A percentile compares a stretch with the other conserved stretches of the same genome.
Conservation (phyloP, 202 grass and related monocot genomes). For the Miscanthus sacchariflorus region DNA sequence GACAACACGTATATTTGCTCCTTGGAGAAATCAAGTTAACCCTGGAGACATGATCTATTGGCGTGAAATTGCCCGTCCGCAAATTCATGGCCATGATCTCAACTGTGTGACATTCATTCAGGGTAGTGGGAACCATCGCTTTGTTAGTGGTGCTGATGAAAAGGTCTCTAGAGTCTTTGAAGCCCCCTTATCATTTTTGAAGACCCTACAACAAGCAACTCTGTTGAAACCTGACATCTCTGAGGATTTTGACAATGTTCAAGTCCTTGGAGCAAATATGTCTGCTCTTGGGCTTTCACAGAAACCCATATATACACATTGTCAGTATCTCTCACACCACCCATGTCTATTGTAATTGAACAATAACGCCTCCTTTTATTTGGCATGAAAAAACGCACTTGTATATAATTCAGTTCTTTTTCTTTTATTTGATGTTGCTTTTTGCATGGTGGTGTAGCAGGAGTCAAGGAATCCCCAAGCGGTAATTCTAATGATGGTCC, state of each 20-base stretch:
- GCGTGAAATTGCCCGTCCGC: conserved; percentile 86
- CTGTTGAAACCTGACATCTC: conserved; percentile 62
- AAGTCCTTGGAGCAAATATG: conserved; percentile 97
- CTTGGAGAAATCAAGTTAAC: conserved; percentile 74
- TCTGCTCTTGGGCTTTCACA: conserved; percentile 97
- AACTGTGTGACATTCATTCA: conserved; percentile 83
- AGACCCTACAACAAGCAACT: conserved; percentile 77
- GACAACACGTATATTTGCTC: conserved; percentile 86
- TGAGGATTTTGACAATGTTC: conserved; percentile 69
- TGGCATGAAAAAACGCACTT: conserved; percentile 28
- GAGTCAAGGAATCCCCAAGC: conserved; percentile 54
- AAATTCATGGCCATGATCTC: conserved; percentile 97
- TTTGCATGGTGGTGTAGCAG: conserved; percentile 53
- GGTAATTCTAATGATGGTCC: conserved; percentile 56
- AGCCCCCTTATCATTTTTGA: conserved; percentile 93
- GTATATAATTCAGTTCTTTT: not conserved
- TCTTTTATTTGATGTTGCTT: conserved; percentile 29
- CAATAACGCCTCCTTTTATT: conserved; percentile 25
- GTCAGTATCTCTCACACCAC: conserved; percentile 49
- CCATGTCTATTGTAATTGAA: not conserved
- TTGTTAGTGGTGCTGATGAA: conserved; percentile 97
- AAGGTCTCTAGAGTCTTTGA: conserved; percentile 97
- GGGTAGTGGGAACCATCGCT: conserved; percentile 83
- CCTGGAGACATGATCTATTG: conserved; percentile 60
- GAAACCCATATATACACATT: conserved; percentile 88